Conservation (phyloP, 164 flowering plant species). For the Protea cynaroides region DNA sequence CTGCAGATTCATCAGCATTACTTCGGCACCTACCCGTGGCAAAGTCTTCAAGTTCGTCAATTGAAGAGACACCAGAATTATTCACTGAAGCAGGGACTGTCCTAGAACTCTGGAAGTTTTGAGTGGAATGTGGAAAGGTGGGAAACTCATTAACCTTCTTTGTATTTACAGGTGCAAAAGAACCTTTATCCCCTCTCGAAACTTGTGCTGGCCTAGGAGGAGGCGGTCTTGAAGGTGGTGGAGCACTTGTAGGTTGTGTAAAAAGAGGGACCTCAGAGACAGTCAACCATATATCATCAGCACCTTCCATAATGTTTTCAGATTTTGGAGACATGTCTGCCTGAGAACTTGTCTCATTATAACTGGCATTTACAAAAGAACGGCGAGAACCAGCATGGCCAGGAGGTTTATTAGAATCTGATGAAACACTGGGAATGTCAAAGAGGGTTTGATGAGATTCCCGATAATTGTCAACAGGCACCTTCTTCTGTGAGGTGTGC, state of each 20-base stretch:
- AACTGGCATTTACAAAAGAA: constrained; percentile 26
- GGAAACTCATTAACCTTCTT: constrained; percentile 44
- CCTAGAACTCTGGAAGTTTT: constrained; percentile 35
- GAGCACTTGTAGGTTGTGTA: constrained; percentile 87
- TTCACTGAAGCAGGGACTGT: constrained; percentile 31
- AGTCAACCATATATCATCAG: constrained; percentile 79
- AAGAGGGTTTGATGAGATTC: constrained; percentile 43
- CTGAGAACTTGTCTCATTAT: constrained; percentile 29
- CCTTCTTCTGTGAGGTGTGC: constrained; percentile 29
- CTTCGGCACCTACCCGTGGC: constrained; percentile 46
- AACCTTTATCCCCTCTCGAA: constrained; percentile 35
- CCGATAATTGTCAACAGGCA: constrained; percentile 28
- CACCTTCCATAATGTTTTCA: constrained; percentile 38
- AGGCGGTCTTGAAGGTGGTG: constrained; percentile 98
- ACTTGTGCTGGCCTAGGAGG: constrained; percentile 60
- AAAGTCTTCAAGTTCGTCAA: constrained; percentile 81
- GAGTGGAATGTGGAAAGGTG: constrained; percentile 34
- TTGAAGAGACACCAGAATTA: constrained; percentile 37
- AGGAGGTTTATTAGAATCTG: constrained; percentile 33
- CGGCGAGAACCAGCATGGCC: constrained; percentile 35
- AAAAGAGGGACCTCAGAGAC: constrained; percentile 87
- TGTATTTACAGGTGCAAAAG: constrained; percentile 28
- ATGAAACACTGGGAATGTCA: constrained; percentile 47
- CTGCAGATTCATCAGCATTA: constrained; percentile 35
- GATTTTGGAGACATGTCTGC: constrained; percentile 33